phyloP scores from a whole-genome alignment of 805 yeast species.

The Saccharomycodes ludwigii region DNA sequence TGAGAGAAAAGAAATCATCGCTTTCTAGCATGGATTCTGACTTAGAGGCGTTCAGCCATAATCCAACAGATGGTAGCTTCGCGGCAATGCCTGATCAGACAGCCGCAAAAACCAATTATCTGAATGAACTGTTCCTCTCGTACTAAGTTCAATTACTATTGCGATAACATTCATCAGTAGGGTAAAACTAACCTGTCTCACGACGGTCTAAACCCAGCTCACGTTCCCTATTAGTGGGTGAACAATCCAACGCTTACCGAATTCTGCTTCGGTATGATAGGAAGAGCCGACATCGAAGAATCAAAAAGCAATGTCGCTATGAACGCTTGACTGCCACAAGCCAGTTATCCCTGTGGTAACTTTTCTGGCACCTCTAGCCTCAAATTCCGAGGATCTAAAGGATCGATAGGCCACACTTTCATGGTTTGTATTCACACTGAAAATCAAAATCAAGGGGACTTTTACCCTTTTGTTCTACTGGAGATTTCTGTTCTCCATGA shows the following conservation, averaged over 20 bases:
- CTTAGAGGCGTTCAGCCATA: slow-evolving; percentile 37
- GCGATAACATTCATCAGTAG: slow-evolving; percentile 29
- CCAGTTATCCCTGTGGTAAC: slow-evolving; percentile 32
- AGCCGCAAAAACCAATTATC: slow-evolving; percentile 35
- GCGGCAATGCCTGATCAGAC: slow-evolving; percentile 36
- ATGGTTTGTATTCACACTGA: slow-evolving; percentile 35
- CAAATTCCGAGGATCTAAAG: slow-evolving; percentile 33
- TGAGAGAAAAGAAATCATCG: slow-evolving; percentile 31
- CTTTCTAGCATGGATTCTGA: slow-evolving; percentile 43
- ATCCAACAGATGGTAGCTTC: slow-evolving; percentile 39
- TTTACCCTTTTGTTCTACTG: slow-evolving; percentile 36
- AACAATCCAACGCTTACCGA: slow-evolving; percentile 35
- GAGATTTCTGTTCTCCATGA: slow-evolving; percentile 36
- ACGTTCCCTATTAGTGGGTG: slow-evolving; percentile 37
- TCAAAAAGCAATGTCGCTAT: slow-evolving; percentile 36
- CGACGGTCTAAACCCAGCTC: slow-evolving; percentile 33
- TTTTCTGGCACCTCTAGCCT: slow-evolving; percentile 35
- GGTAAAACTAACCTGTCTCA: slow-evolving; percentile 34
- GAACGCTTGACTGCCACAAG: slow-evolving; percentile 39
- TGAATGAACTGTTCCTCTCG: slow-evolving; percentile 37
- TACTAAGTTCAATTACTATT: slow-evolving; percentile 33
- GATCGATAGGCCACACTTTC: slow-evolving; percentile 40
- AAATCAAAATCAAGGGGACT: slow-evolving; percentile 34
- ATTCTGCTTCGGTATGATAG: slow-evolving; percentile 39
- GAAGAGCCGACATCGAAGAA: slow-evolving; percentile 39